phyloP scores from a whole-genome alignment of 345 rosid species.

The Syzygium aqueum region DNA sequence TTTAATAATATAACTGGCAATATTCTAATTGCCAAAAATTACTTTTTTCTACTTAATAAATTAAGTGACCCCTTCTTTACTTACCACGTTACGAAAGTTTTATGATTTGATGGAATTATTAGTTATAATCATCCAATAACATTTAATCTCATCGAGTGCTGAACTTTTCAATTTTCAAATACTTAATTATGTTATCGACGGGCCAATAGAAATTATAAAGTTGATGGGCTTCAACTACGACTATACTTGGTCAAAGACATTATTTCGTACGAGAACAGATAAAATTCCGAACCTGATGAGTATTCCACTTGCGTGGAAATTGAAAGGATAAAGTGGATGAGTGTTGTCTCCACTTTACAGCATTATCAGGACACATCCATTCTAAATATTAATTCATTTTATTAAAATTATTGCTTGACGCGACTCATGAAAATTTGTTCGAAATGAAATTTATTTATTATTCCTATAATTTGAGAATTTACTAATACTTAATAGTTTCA shows the following conservation, averaged over 20 bases:
- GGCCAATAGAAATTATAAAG: neutral
- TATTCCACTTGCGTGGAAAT: neutral
- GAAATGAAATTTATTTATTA: neutral
- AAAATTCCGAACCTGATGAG: neutral
- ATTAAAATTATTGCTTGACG: neutral
- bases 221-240: neutral
- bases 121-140: neutral
- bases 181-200: neutral
- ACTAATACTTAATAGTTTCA: neutral
- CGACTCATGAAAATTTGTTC: neutral
- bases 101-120: neutral
- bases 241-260: neutral
- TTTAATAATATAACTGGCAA: neutral
- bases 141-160: neutral
- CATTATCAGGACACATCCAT: neutral
- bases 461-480: neutral
- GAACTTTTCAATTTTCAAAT: neutral
- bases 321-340: neutral
- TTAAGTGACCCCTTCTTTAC: neutral
- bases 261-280: neutral
- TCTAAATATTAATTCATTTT: neutral
- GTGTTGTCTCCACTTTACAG: neutral
- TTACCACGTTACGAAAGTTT: neutral
- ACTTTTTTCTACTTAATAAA: neutral
- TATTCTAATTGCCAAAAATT: neutral